phyloP scores from a whole-genome alignment of 129 eudicot genomes.

The Flaveria trinervia region DNA sequence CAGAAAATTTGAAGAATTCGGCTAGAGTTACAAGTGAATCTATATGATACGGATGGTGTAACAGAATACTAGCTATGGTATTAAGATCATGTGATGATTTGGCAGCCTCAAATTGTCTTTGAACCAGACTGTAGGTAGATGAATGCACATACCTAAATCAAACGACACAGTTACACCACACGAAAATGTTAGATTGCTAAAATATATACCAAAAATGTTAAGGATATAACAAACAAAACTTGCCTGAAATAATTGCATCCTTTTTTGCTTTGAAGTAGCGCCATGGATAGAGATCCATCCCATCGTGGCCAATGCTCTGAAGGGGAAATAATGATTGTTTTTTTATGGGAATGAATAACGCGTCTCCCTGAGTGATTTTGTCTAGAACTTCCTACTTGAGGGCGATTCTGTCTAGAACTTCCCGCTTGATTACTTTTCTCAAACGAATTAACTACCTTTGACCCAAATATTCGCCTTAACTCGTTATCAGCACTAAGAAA shows the following conservation, averaged over 20 bases:
- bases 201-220: neutral
- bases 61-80: constrained; percentile 66
- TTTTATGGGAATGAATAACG: constrained; percentile 55
- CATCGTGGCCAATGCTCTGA: constrained; percentile 95
- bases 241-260: constrained; percentile 69
- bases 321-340: constrained; percentile 66
- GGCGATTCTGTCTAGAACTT: constrained; percentile 66
- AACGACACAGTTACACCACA: constrained; percentile 5
- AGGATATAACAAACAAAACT: constrained; percentile 12
- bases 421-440: constrained; percentile 65
- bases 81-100: constrained; percentile 82
- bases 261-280: constrained; percentile 62
- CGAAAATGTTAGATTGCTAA: constrained; percentile 3
- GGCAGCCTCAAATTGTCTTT: constrained; percentile 80
- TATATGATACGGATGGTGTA: constrained; percentile 84
- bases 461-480: constrained; percentile 87
- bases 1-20: constrained; percentile 79
- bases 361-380: constrained; percentile 68
- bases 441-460: constrained; percentile 77
- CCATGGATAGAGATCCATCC: constrained; percentile 94
- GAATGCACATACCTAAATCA: constrained; percentile 64
- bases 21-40: constrained; percentile 88
- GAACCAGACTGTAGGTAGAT: constrained; percentile 70
- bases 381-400: constrained; percentile 72
- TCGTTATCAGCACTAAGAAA: constrained; percentile 85